Base-by-base conservation (phyloP, 2,329 filamentous ascomycete genomes). In the Proliferodiscus dingleyae region DNA sequence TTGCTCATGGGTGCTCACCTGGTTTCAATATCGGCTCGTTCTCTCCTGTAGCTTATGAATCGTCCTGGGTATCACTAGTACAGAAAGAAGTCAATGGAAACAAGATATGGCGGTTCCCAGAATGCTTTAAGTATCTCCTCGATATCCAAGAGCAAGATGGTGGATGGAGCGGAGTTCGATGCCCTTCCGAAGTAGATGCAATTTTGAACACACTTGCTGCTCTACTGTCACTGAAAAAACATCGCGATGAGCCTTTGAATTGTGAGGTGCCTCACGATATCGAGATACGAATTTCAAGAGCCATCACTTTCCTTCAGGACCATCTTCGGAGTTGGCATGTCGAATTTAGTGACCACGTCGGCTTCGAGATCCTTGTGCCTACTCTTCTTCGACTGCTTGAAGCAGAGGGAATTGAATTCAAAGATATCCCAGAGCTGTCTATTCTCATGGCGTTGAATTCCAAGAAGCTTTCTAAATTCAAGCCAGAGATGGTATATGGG, bases 401-500 rank as follows among this genome's bases (percentile, higher is more conserved):
- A 16, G 13, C 43, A 38, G 11, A 24, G 11, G 22, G 40, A 3
- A n/a, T 38, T n/a, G n/a, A 21, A 16, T 62, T 66, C 42, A 40
- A 55, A 1, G 66, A 32, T 5, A 8, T 67, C 37, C 50, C 52
- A 0, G 61, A 54, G 0, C 52, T 45, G 21, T 40, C 51, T 5
- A 41, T 34, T 2, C 45, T 66, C 5, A 49, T 54, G 33, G 42
- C 55, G 34, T 50, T 64, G 13, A 51, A 60, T 5, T 43, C 56
- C 4, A 45, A 53, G 7, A 66, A 65, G 43, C 29, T 64, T 43
- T 50, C 56, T 9, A 53, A 52, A 16, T 62, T 66, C 36, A 41
- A 47, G 4, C 53, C 59, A 1, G 59, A 60, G 24, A 51, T 57
- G n/a, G 50, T 66, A 4, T 63, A 63, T 34, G 51, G 51, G 2